Evolutionary conservation across 2,329 filamentous ascomycete genomes (phyloP), one percentile per base, ranked within the genome.

Genomic region (Trichoderma breve): DNA sequence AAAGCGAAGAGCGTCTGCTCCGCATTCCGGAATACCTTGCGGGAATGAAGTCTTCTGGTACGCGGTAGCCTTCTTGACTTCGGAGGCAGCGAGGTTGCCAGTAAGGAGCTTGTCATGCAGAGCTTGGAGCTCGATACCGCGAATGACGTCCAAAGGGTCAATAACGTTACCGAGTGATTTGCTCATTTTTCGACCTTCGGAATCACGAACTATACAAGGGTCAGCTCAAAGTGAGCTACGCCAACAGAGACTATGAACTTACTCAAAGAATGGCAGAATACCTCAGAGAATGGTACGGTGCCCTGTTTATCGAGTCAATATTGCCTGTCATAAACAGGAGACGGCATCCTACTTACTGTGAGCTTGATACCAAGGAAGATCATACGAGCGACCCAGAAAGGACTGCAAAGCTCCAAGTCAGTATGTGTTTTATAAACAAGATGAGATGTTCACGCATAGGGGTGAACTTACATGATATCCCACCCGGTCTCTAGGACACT

Each of bases 1-100:
- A n/a, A 51, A 51, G 43, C 43, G 43, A 51, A 51, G 43, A 21
- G 43, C 43, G 43, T 51, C 43, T 51, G 43, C 43, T 51, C 43
- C 43, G 7, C 43, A 51, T 21, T 51, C 43, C 0, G 43, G 43
- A 51, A 51, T 51, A 0, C 43, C 43, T 51, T 51, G 43, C 9
- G 43, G 43, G 43, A 51, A 51, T 21, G 43, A n/a, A 6, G 43
- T 51, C 3, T 51, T 51, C 4, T 51, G 43, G n/a, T 51, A 51
- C 4, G 43, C 43, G 9, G 43, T 51, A 21, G 43, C 43, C n/a
- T 51, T 51, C n/a, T 51, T 51, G 43, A 51, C 43, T 21, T 51
- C 43, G 43, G 43, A 12, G 4, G 43, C 43, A 21, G 43, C 43
- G 3, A 51, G 43, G 9, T 51, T 51, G 43, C 43, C 43, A 4